A percentile compares a stretch with the other conserved stretches of the same genome.
phyloP scores from a whole-genome alignment of 2,329 filamentous ascomycete genomes.

The Helotiales sp. region DNA sequence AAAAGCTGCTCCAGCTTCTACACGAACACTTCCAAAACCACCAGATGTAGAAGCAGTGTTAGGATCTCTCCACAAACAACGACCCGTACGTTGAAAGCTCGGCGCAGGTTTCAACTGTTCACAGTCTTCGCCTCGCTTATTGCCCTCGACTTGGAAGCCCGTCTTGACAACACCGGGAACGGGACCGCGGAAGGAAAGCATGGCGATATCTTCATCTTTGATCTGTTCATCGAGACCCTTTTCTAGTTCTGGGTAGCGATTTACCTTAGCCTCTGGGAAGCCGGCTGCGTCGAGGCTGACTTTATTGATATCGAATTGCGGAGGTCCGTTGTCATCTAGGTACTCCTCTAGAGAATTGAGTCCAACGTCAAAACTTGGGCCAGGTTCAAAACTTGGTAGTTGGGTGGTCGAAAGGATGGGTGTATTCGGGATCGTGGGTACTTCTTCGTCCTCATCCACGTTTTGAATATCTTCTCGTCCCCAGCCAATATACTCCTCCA shows the following conservation, averaged over 20 bases:
- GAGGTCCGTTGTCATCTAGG: neutral
- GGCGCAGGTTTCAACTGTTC: neutral
- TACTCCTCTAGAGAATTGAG: neutral
- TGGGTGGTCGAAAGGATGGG: neutral
- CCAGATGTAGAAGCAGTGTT: neutral
- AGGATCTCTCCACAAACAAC: neutral
- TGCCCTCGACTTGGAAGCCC: constrained; percentile 20
- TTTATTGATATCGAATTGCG: neutral
- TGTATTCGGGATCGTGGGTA: neutral
- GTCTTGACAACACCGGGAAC: constrained; percentile 21
- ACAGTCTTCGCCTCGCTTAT: constrained; percentile 22
- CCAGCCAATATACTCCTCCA: neutral
- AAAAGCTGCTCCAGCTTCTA: neutral
- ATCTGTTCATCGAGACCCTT: constrained; percentile 17
- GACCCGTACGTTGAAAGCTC: neutral
- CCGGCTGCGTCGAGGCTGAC: constrained; percentile 7
- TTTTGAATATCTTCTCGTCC: neutral
- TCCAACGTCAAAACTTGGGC: neutral
- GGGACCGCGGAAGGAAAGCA: constrained; percentile 17
- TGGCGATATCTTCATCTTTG: constrained; percentile 11
- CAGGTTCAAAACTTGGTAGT: neutral
- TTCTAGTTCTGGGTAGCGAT: neutral
- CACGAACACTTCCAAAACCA: neutral
- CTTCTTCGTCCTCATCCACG: neutral
- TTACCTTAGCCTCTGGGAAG: neutral